Base-by-base conservation (phyloP, 2,329 filamentous ascomycete genomes). In the Apiospora marii region DNA sequence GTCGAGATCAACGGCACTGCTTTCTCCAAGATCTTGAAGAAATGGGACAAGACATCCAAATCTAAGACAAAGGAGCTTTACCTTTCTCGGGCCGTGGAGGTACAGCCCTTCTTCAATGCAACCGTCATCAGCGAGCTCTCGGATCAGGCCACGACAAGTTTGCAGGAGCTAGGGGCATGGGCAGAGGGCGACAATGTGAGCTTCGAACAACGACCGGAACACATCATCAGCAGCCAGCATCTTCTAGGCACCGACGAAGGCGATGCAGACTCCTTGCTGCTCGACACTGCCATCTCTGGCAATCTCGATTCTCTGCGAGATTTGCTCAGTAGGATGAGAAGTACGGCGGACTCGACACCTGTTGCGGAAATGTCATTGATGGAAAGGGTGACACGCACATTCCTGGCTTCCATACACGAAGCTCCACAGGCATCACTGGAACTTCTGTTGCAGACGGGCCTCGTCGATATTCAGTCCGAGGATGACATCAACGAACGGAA, bases 1-100 rank as follows among this genome's bases (percentile, higher is more conserved):
- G 95, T 99, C 76, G 96, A 98, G 82, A 94, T 98, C 81, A 99
- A 99, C 81, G 96, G 96, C 79, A 98, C 94, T 1, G 96, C 95
- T 22, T 98, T 98, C 82, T 98, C 96, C 41, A 99, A 99, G 83
- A 99, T 99, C 73, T 86, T 99, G 75, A 99, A 99, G 85, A 99
- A 99, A 90, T 99, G 96, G 96, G 96, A 99, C 85, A 99, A 99
- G 89, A 98, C 95, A 1, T 98, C 96, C 77, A 99, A 98, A 88
- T 98, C 96, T 70, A 96, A 96, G 82, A 98, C 96, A 73, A 99
- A 99, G 83, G 96, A 98, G 84, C 89, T 98, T 53, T 99, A 98
- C 81, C 91, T 99, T 48, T 97, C 97, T 13, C 90, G 96, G 73
- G 96, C 96, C 12, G 96, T 99, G 74, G 96, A 99, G 82, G 95